Percentiles rank a stretch among this genome's conserved stretches.
Evolutionary conservation across 2,329 filamentous ascomycete species (phyloP).

Genomic region (Penicillium sp.): DNA sequence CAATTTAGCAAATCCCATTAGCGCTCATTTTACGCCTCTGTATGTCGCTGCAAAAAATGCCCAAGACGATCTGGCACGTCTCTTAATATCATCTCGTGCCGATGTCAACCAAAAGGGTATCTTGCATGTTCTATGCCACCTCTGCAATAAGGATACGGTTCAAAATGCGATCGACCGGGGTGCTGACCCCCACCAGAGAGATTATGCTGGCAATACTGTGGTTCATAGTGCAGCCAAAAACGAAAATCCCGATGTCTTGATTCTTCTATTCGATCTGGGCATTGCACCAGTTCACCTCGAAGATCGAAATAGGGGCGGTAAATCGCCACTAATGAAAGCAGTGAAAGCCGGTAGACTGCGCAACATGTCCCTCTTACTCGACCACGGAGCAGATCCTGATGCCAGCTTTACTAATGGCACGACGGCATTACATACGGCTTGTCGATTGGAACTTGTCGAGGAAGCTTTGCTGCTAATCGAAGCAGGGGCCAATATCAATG

Average conservation of each 20-base stretch:
- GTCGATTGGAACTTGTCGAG: background rate
- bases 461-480: background rate
- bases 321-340: slow-evolving; percentile 5
- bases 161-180: background rate
- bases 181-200: background rate
- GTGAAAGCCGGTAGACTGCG: background rate
- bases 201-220: background rate
- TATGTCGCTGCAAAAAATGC: slow-evolving; percentile 1
- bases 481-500: slow-evolving; percentile 5
- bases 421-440: slow-evolving; percentile 2
- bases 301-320: background rate
- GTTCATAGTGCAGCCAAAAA: slow-evolving; percentile 7
- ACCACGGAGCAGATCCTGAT: background rate
- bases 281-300: background rate
- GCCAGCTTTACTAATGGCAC: background rate
- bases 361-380: background rate
- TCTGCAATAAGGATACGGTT: background rate
- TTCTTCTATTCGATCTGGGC: background rate
- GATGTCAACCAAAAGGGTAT: background rate
- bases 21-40: background rate
- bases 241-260: background rate
- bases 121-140: background rate
- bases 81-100: background rate
- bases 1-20: background rate
- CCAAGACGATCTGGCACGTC: slow-evolving; percentile 1